These are phyloP conservation scores for Aspergillus aculeatus DNA, from an alignment of 2,329 filamentous ascomycete species.

Conservation along the genomic window DNA sequence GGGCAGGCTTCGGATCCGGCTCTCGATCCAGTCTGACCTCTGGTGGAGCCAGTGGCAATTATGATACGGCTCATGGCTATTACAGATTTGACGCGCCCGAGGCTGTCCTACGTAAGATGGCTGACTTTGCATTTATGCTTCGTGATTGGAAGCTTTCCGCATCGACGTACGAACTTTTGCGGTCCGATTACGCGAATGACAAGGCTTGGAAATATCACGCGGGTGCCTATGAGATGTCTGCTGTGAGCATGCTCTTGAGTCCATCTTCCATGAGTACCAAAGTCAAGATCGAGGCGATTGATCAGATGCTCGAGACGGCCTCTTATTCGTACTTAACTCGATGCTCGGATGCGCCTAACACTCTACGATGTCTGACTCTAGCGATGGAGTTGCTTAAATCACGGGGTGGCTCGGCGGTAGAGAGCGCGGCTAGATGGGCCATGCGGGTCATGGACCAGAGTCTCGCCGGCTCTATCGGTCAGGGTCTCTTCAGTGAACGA, in stretches of 20 bases:
- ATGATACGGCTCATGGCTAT: constrained; percentile 73
- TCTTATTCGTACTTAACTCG: constrained; percentile 90
- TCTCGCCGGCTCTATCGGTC: constrained; percentile 71
- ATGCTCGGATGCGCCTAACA: constrained; percentile 75
- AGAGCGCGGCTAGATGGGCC: constrained; percentile 85
- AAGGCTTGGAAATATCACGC: constrained; percentile 97
- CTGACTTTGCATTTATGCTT: constrained; percentile 95
- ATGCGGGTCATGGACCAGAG: constrained; percentile 75
- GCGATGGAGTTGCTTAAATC: constrained; percentile 79
- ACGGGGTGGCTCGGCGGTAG: constrained; percentile 74
- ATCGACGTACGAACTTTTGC: constrained; percentile 85
- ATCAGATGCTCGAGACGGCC: constrained; percentile 84
- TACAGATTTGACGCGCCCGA: constrained; percentile 83
- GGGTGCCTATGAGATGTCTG: constrained; percentile 92
- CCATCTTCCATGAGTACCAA: constrained; percentile 71
- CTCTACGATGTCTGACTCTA: constrained; percentile 72
- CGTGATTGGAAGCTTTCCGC: constrained; percentile 92
- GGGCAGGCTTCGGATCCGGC: constrained; percentile 73
- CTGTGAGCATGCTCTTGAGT: constrained; percentile 76
- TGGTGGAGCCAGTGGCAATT: constrained; percentile 57
- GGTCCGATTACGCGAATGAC: constrained; percentile 86
- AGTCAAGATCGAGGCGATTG: constrained; percentile 74
- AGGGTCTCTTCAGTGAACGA: constrained; percentile 81
- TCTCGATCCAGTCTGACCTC: constrained; percentile 58
- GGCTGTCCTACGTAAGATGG: constrained; percentile 87